phyloP scores from a whole-genome alignment of 495 filamentous ascomycete species.

The Penicillium dipodomyicola region DNA sequence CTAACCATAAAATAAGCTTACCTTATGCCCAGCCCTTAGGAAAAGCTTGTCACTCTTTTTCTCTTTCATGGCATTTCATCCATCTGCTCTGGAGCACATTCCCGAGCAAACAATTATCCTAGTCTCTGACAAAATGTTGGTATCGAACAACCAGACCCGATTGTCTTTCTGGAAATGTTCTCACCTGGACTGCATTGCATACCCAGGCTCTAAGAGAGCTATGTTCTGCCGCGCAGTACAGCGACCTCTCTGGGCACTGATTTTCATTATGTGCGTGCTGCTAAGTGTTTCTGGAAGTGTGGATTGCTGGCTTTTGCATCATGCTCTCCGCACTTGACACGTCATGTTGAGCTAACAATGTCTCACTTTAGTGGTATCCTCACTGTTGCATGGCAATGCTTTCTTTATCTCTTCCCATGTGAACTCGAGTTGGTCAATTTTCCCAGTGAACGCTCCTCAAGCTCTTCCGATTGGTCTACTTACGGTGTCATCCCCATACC shows the following conservation, averaged over 20 bases:
- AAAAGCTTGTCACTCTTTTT: neutral
- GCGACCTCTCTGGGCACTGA: slow-evolving; percentile 11
- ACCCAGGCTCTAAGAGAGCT: neutral
- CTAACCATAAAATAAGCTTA: neutral
- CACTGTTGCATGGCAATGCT: slow-evolving; percentile 1
- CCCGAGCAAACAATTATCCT: neutral
- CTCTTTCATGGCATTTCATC: slow-evolving; percentile 1
- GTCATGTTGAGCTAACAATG: neutral
- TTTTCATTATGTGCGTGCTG: slow-evolving; percentile 10
- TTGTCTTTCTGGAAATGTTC: slow-evolving; percentile 10
- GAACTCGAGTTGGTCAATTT: slow-evolving; percentile 41
- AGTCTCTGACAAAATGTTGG: neutral
- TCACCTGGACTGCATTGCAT: slow-evolving; percentile 4
- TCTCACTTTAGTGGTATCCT: slow-evolving; percentile 11
- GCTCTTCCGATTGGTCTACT: slow-evolving; percentile 16
- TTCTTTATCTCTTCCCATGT: slow-evolving; percentile 5
- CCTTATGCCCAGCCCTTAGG: neutral
- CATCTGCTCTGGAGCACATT: neutral
- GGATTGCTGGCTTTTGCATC: neutral
- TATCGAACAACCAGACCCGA: neutral
- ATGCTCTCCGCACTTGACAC: neutral
- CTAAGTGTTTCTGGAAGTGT: neutral
- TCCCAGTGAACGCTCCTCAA: slow-evolving; percentile 12
- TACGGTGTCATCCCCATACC: slow-evolving; percentile 15
- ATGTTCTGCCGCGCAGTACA: slow-evolving; percentile 1